These are phyloP conservation scores for Crithidia fasciculata DNA, from an alignment of 208 protist genomes.

Conservation along the genomic window DNA sequence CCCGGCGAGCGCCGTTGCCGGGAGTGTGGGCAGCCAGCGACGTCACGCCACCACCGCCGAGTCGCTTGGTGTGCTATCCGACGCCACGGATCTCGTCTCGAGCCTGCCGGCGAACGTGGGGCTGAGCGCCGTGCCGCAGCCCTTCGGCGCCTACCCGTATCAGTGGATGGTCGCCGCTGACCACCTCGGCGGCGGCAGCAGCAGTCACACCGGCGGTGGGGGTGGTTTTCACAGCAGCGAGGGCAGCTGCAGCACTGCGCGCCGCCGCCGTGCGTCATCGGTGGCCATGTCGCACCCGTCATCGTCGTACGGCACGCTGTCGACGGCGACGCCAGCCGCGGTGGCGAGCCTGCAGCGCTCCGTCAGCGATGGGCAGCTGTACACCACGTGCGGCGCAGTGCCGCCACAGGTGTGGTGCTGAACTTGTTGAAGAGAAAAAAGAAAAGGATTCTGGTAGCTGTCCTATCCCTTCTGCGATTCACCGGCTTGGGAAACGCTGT, in stretches of 20 bases:
- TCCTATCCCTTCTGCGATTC: too few relatives aligned
- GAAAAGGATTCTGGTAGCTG: not conserved
- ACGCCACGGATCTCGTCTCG: not conserved
- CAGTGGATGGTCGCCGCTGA: conserved; percentile 19
- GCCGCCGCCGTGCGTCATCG: not conserved
- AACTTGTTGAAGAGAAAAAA: not conserved
- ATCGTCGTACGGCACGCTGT: not conserved
- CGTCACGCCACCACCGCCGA: not conserved
- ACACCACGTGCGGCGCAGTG: not conserved
- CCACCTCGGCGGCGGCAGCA: not conserved
- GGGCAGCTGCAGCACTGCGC: conserved; percentile 2
- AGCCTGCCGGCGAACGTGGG: not conserved
- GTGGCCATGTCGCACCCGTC: conserved; percentile 2
- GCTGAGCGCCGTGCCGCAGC: conserved; percentile 9
- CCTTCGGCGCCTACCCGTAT: conserved; percentile 21
- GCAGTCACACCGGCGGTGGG: not conserved
- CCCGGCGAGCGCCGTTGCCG: not conserved
- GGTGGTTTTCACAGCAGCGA: not conserved
- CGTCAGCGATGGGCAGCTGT: conserved; percentile 16
- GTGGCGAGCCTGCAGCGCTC: conserved; percentile 5
- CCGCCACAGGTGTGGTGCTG: conserved; percentile 15
- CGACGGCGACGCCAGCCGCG: not conserved
- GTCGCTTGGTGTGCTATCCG: not conserved
- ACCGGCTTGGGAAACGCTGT: too few relatives aligned
- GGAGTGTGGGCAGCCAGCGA: not conserved